phyloP scores from a whole-genome alignment of 1,284 basidiomycete genomes.

The Somion occarium region DNA sequence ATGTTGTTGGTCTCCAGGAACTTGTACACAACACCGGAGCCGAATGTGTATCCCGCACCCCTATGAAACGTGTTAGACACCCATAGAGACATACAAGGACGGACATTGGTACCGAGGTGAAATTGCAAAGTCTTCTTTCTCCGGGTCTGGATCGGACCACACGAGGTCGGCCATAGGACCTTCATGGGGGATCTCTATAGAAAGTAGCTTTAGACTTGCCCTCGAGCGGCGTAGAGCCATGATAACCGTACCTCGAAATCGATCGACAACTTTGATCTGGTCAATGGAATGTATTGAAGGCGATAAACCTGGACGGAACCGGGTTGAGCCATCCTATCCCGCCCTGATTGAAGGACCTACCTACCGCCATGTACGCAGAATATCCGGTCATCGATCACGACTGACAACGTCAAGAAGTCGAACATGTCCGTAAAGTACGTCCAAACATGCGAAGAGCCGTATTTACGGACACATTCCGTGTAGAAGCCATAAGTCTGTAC shows the following conservation, averaged over 20 bases:
- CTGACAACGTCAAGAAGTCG: slow-evolving; percentile 95
- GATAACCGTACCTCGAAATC: slow-evolving; percentile 76
- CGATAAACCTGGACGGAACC: slow-evolving; percentile 66
- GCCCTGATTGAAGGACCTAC: slow-evolving; percentile 19
- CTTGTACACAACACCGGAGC: slow-evolving; percentile 97
- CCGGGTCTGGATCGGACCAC: slow-evolving; percentile 99
- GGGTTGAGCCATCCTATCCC: slow-evolving; percentile 10
- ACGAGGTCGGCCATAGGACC: slow-evolving; percentile 99
- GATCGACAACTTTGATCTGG: slow-evolving; percentile 98
- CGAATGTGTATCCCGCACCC: slow-evolving; percentile 98
- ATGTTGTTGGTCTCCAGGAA: slow-evolving; percentile 94
- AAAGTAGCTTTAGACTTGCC: slow-evolving; percentile 4
- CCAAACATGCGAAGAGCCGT: slow-evolving; percentile 96
- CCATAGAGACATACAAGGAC: slow-evolving; percentile 8
- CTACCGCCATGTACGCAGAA: slow-evolving; percentile 97
- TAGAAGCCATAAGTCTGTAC: slow-evolving; percentile 97
- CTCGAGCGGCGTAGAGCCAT: slow-evolving; percentile 6
- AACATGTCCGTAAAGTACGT: slow-evolving; percentile 99
- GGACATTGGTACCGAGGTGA: slow-evolving; percentile 75
- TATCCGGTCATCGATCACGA: slow-evolving; percentile 98
- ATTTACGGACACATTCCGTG: slow-evolving; percentile 97
- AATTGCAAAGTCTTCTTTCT: slow-evolving; percentile 99
- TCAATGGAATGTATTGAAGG: slow-evolving; percentile 99
- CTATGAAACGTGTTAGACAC: slow-evolving; percentile 37
- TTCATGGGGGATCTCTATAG: slow-evolving; percentile 92